Base-by-base conservation (phyloP, 1,284 basidiomycete genomes). In the Ceratobasidium sp. region DNA sequence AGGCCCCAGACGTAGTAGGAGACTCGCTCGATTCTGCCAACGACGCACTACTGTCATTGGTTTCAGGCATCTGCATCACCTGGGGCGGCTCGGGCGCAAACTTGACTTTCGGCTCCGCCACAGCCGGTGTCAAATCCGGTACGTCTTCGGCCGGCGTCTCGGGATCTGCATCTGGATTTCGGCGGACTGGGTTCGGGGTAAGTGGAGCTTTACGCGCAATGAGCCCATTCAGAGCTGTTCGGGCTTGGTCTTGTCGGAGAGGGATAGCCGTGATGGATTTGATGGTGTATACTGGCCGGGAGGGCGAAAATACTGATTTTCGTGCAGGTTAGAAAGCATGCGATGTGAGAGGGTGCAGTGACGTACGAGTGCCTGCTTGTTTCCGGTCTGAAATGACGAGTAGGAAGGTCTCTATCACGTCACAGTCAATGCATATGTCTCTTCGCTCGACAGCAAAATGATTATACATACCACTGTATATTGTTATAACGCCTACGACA, bases 211-310 rank as follows among this genome's bases (percentile, higher is more conserved):
- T 61, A 9, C 57, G 52, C 39, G 65, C 53, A 23, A 53, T 28
- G 2, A 92, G 81, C 10, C 82, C 81, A 60, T 85, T 83, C 32
- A 92, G 75, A 1, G 82, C 81, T 9, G 82, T 82, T 36, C 80
- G 80, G 32, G 91, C 92, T 55, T 85, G 84, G 48, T 87, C 84
- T 76, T 88, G 86, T 4, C 82, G 79, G 23, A 93, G 81, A 3
- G 92, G 91, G 48, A 93, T 88, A 2, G 89, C 87, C 57, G 82
- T 83, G 21, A 92, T 86, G 30, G 84, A 84, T 79, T 89, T 90
- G 64, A 92, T 84, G 34, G 83, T 82, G 79, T 90, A 91, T 1
- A 93, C 85, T 0, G 83, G 78, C 76, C 87, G 88, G 28, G 81
- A 80, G 43, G 81, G 81, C 73, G 91, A 87, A 74, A 92, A 83